Percentiles rank a stretch among this genome's conserved stretches.
These are phyloP conservation scores for Phalaenopsis hybrid DNA, from an alignment of 116 monocot species.

Conservation along the genomic window DNA sequence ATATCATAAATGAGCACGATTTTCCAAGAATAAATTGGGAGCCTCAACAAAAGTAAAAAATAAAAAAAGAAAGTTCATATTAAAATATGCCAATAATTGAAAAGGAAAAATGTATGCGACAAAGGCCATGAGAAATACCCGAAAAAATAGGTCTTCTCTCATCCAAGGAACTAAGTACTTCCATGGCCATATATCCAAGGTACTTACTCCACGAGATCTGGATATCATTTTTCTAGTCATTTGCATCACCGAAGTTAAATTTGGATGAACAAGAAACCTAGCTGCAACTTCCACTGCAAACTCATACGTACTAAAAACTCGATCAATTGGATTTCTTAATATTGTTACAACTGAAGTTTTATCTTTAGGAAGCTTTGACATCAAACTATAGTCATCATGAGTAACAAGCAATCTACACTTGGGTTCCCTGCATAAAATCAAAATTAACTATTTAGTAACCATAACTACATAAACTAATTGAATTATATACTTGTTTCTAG, in stretches of 20 bases:
- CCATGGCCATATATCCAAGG: conserved; percentile 99
- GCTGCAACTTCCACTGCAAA: conserved; percentile 95
- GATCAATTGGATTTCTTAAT: conserved; percentile 83
- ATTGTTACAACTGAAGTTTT: conserved; percentile 84
- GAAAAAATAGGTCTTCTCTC: conserved; percentile 77
- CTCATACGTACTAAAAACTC: conserved; percentile 92
- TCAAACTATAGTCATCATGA: conserved; percentile 94
- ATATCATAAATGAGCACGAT: neutral
- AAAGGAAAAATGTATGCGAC: neutral
- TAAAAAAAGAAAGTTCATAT: neutral
- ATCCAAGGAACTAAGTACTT: conserved; percentile 96
- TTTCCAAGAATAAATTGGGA: neutral
- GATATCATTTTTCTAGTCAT: conserved; percentile 52
- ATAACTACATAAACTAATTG: neutral
- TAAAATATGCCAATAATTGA: neutral
- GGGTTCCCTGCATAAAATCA: conserved; percentile 48
- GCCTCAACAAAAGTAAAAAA: neutral
- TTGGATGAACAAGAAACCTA: conserved; percentile 94
- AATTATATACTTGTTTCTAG: neutral
- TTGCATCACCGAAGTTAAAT: conserved; percentile 77
- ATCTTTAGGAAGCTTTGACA: conserved; percentile 63
- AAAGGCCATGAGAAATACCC: conserved; percentile 41
- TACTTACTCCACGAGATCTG: conserved; percentile 60
- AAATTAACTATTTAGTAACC: conserved; percentile 5
- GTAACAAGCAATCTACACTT: conserved; percentile 75